Percentiles rank a stretch among this genome's conserved stretches.
These are phyloP conservation scores for Hydnomerulius pinastri DNA, from an alignment of 768 basidiomycete genomes.

Conservation along the genomic window DNA sequence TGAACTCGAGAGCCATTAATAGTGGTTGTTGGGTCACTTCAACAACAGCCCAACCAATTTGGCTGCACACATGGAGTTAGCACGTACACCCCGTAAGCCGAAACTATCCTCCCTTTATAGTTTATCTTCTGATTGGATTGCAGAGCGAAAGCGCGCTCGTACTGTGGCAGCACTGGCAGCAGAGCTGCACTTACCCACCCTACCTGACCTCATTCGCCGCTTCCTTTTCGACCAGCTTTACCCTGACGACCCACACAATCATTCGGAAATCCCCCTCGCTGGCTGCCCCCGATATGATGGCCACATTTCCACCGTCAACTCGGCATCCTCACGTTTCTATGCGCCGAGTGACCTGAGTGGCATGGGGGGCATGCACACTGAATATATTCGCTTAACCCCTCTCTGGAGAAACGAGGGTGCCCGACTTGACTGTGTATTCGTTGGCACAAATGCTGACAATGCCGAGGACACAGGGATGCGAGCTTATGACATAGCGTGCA, in stretches of 20 bases:
- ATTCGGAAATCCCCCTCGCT: constrained; percentile 1
- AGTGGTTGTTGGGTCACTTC: too few species aligned
- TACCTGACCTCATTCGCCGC: neutral
- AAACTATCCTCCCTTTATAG: neutral
- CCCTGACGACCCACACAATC: constrained; percentile 7
- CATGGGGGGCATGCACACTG: constrained; percentile 23
- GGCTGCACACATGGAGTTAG: neutral
- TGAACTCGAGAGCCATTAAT: too few species aligned
- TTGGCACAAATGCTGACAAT: constrained; percentile 7
- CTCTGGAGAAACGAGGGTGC: constrained; percentile 12
- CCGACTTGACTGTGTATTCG: constrained; percentile 23
- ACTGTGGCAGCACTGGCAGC: neutral
- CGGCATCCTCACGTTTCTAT: constrained; percentile 22
- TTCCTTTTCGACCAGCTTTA: constrained; percentile 4
- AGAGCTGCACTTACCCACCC: neutral
- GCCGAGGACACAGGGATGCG: constrained; percentile 14
- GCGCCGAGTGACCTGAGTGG: constrained; percentile 30
- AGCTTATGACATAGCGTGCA: constrained; percentile 17
- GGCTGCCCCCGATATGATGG: constrained; percentile 1
- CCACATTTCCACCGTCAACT: constrained; percentile 17
- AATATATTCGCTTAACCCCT: constrained; percentile 22
- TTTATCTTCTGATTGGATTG: neutral
- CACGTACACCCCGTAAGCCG: neutral
- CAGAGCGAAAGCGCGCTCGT: neutral
- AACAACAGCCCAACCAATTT: neutral